phyloP scores from a whole-genome alignment of 345 rosid species.

The Euclidium syriacum region DNA sequence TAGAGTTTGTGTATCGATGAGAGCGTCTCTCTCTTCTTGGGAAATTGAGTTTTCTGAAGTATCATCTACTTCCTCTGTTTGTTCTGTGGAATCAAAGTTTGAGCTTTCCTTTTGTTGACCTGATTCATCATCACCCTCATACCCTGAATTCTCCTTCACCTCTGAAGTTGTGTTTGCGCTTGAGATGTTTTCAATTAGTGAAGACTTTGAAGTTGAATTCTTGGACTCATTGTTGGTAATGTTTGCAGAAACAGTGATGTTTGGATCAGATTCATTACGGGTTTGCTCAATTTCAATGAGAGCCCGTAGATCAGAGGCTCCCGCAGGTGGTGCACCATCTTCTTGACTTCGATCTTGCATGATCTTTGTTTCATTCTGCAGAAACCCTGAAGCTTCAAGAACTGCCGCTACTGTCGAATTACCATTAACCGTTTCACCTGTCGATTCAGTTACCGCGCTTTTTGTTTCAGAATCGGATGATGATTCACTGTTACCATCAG shows the following conservation, averaged over 20 bases:
- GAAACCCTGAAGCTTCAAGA: slow-evolving; percentile 26
- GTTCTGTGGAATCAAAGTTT: slow-evolving; percentile 24
- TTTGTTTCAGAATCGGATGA: slow-evolving; percentile 16
- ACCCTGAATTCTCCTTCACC: slow-evolving; percentile 31
- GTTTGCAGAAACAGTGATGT: slow-evolving; percentile 26
- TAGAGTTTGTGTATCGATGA: slow-evolving; percentile 43
- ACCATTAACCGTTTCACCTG: slow-evolving; percentile 27
- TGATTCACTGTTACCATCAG: slow-evolving; percentile 17
- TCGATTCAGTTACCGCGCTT: slow-evolving; percentile 25
- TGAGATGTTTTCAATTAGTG: slow-evolving; percentile 14
- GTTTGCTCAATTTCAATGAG: slow-evolving; percentile 20
- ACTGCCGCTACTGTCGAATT: slow-evolving; percentile 20
- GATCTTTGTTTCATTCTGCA: slow-evolving; percentile 38
- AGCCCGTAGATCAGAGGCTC: slow-evolving; percentile 22
- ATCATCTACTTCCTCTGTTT: slow-evolving; percentile 27
- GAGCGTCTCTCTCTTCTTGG: slow-evolving; percentile 45
- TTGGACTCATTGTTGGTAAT: slow-evolving; percentile 25
- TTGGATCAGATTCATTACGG: slow-evolving; percentile 24
- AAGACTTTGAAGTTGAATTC: slow-evolving; percentile 31
- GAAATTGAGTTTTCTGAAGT: slow-evolving; percentile 33
- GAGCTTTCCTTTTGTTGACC: slow-evolving; percentile 34
- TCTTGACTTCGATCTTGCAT: slow-evolving; percentile 32
- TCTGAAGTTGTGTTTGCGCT: slow-evolving; percentile 37
- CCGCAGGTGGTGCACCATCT: slow-evolving; percentile 27
- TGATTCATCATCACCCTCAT: slow-evolving; percentile 27